phyloP scores from a whole-genome alignment of 148 eudicot genomes.

The Selenicereus undatus region DNA sequence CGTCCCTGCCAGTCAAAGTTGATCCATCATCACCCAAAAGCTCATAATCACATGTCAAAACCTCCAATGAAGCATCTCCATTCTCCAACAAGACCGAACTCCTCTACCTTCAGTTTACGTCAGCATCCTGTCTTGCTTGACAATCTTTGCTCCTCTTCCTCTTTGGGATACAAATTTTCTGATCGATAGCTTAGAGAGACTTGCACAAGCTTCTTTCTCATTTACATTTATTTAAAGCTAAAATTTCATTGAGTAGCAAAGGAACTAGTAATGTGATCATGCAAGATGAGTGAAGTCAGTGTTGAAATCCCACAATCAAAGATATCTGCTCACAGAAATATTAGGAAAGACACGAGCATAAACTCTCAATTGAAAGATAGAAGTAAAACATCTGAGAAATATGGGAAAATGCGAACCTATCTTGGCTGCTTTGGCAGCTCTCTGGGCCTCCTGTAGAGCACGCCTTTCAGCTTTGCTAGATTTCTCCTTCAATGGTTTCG shows the following conservation, averaged over 20 bases:
- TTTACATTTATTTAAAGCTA: background rate
- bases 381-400: background rate
- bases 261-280: background rate
- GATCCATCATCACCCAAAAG: too few relatives aligned
- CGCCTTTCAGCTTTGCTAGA: slow-evolving; percentile 89
- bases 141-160: background rate
- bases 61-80: background rate
- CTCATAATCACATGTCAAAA: background rate
- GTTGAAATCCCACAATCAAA: background rate
- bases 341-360: background rate
- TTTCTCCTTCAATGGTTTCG: slow-evolving; percentile 63
- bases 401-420: slow-evolving; percentile 40
- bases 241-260: background rate
- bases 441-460: slow-evolving; percentile 84
- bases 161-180: background rate
- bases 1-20: too few relatives aligned
- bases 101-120: background rate
- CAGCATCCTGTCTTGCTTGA: background rate
- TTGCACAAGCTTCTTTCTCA: background rate
- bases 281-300: background rate
- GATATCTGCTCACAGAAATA: background rate
- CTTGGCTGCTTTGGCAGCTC: slow-evolving; percentile 78
- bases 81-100: background rate
- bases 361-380: background rate
- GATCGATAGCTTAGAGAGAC: background rate